A percentile compares a stretch with the other conserved stretches of the same genome.
phyloP scores from a whole-genome alignment of 768 basidiomycete genomes.

The Kwoniella bestiolae region DNA sequence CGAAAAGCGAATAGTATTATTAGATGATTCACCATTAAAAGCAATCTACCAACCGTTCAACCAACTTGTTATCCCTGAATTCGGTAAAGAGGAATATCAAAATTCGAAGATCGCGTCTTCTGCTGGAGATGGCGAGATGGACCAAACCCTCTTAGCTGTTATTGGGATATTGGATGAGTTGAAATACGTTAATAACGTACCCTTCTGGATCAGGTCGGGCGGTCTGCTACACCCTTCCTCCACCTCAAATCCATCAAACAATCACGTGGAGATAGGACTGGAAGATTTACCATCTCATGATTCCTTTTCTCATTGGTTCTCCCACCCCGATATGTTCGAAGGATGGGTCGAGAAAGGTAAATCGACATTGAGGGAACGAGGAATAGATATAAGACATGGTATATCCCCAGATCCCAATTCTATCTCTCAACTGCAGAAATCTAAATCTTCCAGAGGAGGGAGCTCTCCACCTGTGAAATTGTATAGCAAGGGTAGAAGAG shows the following conservation, averaged over 20 bases:
- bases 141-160: constrained; percentile 48
- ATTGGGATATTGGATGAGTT: constrained; percentile 52
- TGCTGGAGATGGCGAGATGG: constrained; percentile 21
- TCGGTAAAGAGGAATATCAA: constrained; percentile 31
- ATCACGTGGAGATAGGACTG: constrained; percentile 10
- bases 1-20: constrained; percentile 40
- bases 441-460: not conserved
- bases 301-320: constrained; percentile 43
- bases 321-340: constrained; percentile 16
- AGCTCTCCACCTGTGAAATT: not conserved
- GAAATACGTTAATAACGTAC: constrained; percentile 42
- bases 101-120: constrained; percentile 12
- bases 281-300: constrained; percentile 39
- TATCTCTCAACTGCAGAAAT: not conserved
- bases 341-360: constrained; percentile 40
- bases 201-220: constrained; percentile 52
- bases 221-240: constrained; percentile 22
- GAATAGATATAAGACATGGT: constrained; percentile 35
- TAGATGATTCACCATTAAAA: constrained; percentile 55
- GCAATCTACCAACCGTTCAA: constrained; percentile 54
- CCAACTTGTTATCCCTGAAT: constrained; percentile 54
- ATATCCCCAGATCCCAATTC: constrained; percentile 5
- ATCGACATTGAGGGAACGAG: constrained; percentile 33
- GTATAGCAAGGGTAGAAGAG: not conserved
- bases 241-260: not conserved